Base-by-base conservation (phyloP, 2,329 filamentous ascomycete species). In the Diaporthe batatas region DNA sequence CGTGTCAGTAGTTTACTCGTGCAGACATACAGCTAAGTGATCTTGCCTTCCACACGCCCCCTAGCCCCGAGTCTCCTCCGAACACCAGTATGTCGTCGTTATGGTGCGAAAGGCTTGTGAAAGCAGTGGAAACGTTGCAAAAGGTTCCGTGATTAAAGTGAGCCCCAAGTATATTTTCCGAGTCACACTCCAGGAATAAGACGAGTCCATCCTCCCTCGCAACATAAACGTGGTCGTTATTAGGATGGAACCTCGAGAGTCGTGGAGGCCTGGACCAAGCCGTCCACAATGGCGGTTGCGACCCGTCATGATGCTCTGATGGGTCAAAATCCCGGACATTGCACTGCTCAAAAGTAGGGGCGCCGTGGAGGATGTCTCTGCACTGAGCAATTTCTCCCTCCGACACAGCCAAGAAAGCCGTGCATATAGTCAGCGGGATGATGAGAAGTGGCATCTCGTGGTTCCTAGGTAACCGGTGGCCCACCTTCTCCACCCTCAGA, bases 131-230 rank as follows among this genome's bases (percentile, higher is more conserved):
- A 59, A 97, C 92, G 74, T 93, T 94, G 77, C 92, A 93, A 76
- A 94, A 90, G 67, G 87, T 87, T 10, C 93, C 92, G 72, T 94
- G 86, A 70, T 88, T 86, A 58, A 88, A 86, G 70, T 87, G 85
- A 53, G 86, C 85, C 68, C 87, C 85, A 69, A 91, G 80, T 76
- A 89, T 84, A 58, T 86, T 88, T 75, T 84, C 85, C 7, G 87
- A 86, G 55, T 89, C 88, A 73, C 94, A 90, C 76, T 94, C 91
- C 6, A 96, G 82, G 75, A 92, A 93, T 70, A 91, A 89, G 12
- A 98, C 87, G 64, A 91, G 85, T 3, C 96, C 96, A 79, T 98
- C 96, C 82, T 98, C 96, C 70, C 95, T 91, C 14, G 93, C 93
- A 21, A 99, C 84, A 79, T 96, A 98, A 64, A 98, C 91, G 73